These are phyloP conservation scores for Aspergillus phoenicis DNA, from an alignment of 2,329 filamentous ascomycete genomes.

Conservation along the genomic window DNA sequence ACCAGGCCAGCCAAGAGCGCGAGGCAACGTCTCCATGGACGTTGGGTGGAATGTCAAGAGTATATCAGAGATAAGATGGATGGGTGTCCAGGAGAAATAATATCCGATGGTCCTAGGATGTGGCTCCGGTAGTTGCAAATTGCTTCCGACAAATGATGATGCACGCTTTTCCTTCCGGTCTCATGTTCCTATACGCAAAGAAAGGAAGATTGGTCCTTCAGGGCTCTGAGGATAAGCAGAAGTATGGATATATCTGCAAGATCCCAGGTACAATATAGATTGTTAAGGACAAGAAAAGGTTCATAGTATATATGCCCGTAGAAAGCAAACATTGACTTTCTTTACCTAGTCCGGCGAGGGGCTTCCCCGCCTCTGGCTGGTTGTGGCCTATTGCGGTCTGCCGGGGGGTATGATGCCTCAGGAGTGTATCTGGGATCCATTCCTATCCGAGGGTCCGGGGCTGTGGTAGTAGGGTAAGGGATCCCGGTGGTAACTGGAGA, in stretches of 20 bases:
- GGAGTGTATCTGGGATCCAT: constrained; percentile 49
- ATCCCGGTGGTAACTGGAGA: constrained; percentile 45
- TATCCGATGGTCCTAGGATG: constrained; percentile 22
- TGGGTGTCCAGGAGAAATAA: constrained; percentile 23
- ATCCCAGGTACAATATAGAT: constrained; percentile 12
- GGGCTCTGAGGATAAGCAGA: constrained; percentile 14
- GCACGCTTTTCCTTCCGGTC: constrained; percentile 20
- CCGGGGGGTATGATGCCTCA: constrained; percentile 33
- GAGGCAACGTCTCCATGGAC: constrained; percentile 16
- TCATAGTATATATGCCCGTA: constrained; percentile 15
- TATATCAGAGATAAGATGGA: constrained; percentile 18
- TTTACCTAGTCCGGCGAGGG: constrained; percentile 43
- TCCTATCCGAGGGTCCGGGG: constrained; percentile 46
- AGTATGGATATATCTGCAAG: constrained; percentile 10
- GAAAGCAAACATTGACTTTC: constrained; percentile 17
- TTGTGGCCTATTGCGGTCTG: constrained; percentile 44
- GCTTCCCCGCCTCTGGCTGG: constrained; percentile 41
- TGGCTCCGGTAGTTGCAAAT: constrained; percentile 22
- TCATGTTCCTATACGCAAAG: constrained; percentile 20
- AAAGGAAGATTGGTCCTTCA: constrained; percentile 18
- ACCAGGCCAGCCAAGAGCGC: constrained; percentile 16
- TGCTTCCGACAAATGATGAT: constrained; percentile 20
- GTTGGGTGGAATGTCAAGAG: constrained; percentile 11
- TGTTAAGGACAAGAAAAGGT: constrained; percentile 14
- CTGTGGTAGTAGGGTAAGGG: constrained; percentile 43